These are phyloP conservation scores for Barnettozyma wickerhamii DNA, from an alignment of 805 yeast genomes.

Conservation along the genomic window DNA sequence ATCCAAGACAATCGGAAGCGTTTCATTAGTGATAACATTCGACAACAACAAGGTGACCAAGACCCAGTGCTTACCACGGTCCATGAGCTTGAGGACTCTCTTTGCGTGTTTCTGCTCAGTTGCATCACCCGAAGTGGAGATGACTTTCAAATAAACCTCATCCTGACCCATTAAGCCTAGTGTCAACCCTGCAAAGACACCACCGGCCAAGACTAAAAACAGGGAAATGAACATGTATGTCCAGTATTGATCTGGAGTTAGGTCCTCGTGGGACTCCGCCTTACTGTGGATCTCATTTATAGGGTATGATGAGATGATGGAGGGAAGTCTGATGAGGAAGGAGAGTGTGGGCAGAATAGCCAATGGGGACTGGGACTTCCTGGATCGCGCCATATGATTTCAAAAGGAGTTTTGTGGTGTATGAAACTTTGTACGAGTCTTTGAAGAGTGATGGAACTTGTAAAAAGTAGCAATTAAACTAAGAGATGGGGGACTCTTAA, in stretches of 20 bases:
- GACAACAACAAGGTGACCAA: slow-evolving; percentile 80
- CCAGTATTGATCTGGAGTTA: slow-evolving; percentile 24
- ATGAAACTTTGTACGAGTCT: no score
- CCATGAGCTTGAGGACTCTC: slow-evolving; percentile 66
- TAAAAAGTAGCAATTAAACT: no score
- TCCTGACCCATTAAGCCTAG: slow-evolving; percentile 97
- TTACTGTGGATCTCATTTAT: not conserved
- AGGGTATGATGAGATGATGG: not conserved
- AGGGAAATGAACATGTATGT: slow-evolving; percentile 42
- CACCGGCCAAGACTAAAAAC: slow-evolving; percentile 68
- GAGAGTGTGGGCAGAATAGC: not conserved
- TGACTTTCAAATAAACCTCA: slow-evolving; percentile 88
- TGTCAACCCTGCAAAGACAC: slow-evolving; percentile 93
- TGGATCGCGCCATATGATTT: not conserved
- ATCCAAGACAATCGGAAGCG: slow-evolving; percentile 90
- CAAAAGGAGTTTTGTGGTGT: not conserved
- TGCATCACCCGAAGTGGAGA: slow-evolving; percentile 79
- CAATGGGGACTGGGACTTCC: not conserved
- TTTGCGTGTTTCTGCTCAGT: slow-evolving; percentile 64
- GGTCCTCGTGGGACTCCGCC: slow-evolving; percentile 3
- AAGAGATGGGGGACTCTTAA: no score
- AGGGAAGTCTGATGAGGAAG: not conserved
- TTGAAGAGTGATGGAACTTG: no score
- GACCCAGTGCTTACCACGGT: slow-evolving; percentile 93
- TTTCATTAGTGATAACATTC: slow-evolving; percentile 91